These are phyloP conservation scores for Pontederia crassipes DNA, from an alignment of 176 grass and related monocot species.

Conservation along the genomic window DNA sequence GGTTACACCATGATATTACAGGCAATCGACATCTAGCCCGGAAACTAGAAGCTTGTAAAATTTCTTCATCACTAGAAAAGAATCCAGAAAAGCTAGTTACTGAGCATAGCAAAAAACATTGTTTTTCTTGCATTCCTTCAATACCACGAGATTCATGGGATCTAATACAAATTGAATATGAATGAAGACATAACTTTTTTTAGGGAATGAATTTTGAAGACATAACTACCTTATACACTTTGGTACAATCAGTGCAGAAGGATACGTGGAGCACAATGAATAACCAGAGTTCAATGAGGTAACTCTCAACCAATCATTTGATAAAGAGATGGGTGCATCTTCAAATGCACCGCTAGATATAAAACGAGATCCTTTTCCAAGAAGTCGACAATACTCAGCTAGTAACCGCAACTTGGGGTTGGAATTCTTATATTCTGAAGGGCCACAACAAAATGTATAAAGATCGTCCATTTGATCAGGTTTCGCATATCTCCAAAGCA, in stretches of 20 bases:
- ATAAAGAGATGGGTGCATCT: constrained; percentile 29
- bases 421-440: constrained; percentile 50
- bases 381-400: constrained; percentile 70
- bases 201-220: too few relatives aligned
- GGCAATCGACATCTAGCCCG: constrained; percentile 72
- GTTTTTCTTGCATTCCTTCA: too few relatives aligned
- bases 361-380: constrained; percentile 34
- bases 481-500: constrained; percentile 58
- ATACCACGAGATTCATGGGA: too few relatives aligned
- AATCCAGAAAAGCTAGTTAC: background rate
- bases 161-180: too few relatives aligned
- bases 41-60: constrained; percentile 80
- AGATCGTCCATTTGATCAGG: constrained; percentile 65
- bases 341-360: constrained; percentile 21
- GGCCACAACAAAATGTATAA: constrained; percentile 74
- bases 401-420: constrained; percentile 66
- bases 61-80: constrained; percentile 71
- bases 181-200: background rate
- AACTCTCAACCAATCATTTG: constrained; percentile 67
- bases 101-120: too few relatives aligned
- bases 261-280: constrained; percentile 87
- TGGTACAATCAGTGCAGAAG: constrained; percentile 69
- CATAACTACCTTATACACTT: constrained; percentile 61
- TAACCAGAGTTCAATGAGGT: constrained; percentile 69
- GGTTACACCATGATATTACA: constrained; percentile 91